Conservation (phyloP, 2,329 filamentous ascomycete species). For the Colletotrichum musae region DNA sequence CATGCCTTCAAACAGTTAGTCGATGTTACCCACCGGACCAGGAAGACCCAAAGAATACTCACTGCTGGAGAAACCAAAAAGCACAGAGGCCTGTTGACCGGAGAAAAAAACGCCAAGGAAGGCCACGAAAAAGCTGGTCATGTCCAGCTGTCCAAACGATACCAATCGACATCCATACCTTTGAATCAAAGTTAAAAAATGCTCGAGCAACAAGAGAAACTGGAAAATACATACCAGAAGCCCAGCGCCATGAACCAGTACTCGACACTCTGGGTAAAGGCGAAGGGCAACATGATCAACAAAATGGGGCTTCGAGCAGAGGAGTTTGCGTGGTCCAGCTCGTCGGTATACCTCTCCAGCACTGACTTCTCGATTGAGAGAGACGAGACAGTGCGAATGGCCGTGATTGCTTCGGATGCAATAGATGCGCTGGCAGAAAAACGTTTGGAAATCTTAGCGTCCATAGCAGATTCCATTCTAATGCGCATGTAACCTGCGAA, state of each 20-base stretch:
- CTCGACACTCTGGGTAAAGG: conserved; percentile 48
- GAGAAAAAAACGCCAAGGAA: conserved; percentile 52
- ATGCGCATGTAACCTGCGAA: conserved; percentile 58
- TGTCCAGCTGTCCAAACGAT: not conserved
- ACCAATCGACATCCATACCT: not conserved
- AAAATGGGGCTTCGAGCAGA: conserved; percentile 37
- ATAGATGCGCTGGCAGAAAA: conserved; percentile 58
- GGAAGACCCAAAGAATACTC: not conserved
- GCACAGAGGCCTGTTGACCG: not conserved
- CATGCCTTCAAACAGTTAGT: not conserved
- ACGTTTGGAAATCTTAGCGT: conserved; percentile 51
- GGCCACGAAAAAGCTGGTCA: conserved; percentile 44
- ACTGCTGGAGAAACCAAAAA: conserved; percentile 30
- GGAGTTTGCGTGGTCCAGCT: conserved; percentile 46
- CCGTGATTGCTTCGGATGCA: conserved; percentile 61
- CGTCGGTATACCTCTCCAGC: conserved; percentile 46
- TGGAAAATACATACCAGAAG: conserved; percentile 50
- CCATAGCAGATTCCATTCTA: conserved; percentile 57
- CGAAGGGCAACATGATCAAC: conserved; percentile 46
- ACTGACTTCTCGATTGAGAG: conserved; percentile 52
- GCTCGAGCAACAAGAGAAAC: not conserved
- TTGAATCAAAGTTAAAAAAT: not conserved
- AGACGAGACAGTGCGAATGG: conserved; percentile 61
- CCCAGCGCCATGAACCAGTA: conserved; percentile 52
- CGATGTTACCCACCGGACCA: too few species aligned